Evolutionary conservation across 495 filamentous ascomycete genomes (phyloP).

Genomic region (Trichoderma gamsii): DNA sequence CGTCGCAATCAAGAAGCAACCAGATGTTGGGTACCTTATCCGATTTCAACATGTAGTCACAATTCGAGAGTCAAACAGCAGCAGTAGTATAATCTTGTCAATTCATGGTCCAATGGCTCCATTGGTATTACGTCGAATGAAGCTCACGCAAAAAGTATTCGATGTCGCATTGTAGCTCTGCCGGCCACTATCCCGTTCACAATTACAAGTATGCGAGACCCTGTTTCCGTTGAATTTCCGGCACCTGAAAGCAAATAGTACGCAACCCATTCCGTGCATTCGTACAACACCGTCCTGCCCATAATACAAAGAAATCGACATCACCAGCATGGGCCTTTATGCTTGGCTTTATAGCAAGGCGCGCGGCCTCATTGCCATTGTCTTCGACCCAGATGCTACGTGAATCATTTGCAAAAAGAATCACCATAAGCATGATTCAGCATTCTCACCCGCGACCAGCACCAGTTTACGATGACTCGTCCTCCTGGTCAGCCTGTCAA

Average conservation of each 20-base stretch:
- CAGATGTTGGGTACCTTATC: background rate
- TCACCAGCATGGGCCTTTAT: conserved; percentile 3
- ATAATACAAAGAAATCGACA: conserved; percentile 36
- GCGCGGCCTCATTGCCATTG: conserved; percentile 11
- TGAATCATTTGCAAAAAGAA: conserved; percentile 10
- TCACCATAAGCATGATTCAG: conserved; percentile 19
- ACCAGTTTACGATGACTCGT: conserved; percentile 31
- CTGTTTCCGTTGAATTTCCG: conserved; percentile 13
- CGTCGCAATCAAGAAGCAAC: too few species aligned
- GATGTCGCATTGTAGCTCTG: conserved; percentile 13
- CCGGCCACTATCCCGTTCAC: conserved; percentile 11
- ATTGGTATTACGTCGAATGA: conserved; percentile 9
- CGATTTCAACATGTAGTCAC: background rate
- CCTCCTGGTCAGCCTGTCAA: conserved; percentile 47
- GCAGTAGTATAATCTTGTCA: conserved; percentile 1
- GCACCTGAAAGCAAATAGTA: conserved; percentile 17
- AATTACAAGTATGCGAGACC: conserved; percentile 13
- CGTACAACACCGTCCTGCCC: conserved; percentile 41
- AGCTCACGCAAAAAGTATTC: background rate
- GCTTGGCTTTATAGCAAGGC: background rate
- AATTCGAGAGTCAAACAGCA: too few species aligned
- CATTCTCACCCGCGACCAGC: background rate
- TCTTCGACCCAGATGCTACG: conserved; percentile 12
- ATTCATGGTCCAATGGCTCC: conserved; percentile 1
- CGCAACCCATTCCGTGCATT: conserved; percentile 30